Percentiles rank a stretch among this genome's conserved stretches.
Conservation (phyloP, 2,329 filamentous ascomycete species). For the Alternaria longipes region DNA sequence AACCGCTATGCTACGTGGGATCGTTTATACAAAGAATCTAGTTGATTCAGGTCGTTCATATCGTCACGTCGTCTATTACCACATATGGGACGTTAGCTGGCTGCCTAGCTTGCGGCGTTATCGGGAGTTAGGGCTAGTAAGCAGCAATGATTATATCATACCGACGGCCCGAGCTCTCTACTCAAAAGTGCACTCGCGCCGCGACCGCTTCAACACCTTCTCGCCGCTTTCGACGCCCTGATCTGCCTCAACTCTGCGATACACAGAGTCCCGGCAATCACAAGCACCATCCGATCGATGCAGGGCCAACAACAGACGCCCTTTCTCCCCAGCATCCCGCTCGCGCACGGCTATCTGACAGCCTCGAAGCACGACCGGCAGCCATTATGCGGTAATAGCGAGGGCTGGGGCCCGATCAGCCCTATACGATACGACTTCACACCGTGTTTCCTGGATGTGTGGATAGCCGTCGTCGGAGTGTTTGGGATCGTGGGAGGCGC, state of each 20-base stretch:
- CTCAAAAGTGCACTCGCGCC: slow-evolving; percentile 20
- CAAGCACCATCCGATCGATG: slow-evolving; percentile 44
- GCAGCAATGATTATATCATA: slow-evolving; percentile 22
- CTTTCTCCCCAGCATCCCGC: slow-evolving; percentile 40
- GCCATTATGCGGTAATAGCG: slow-evolving; percentile 84
- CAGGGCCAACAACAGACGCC: slow-evolving; percentile 50
- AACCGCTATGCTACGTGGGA: not conserved
- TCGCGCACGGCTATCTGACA: slow-evolving; percentile 63
- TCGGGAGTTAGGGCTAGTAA: slow-evolving; percentile 17
- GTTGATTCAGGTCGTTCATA: not conserved
- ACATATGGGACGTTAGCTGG: not conserved
- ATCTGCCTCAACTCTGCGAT: slow-evolving; percentile 30
- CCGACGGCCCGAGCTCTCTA: slow-evolving; percentile 18
- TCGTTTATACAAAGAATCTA: not conserved
- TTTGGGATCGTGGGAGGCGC: slow-evolving; percentile 83
- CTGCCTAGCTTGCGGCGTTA: slow-evolving; percentile 10
- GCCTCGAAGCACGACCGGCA: slow-evolving; percentile 61
- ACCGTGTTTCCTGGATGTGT: slow-evolving; percentile 95
- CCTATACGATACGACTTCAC: slow-evolving; percentile 91
- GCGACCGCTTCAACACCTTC: slow-evolving; percentile 7
- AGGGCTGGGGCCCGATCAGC: slow-evolving; percentile 96
- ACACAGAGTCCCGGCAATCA: slow-evolving; percentile 35
- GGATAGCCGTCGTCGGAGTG: slow-evolving; percentile 78
- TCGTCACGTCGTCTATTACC: slow-evolving; percentile 1
- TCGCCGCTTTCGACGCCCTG: slow-evolving; percentile 24